phyloP scores from a whole-genome alignment of 768 basidiomycete genomes.

The Galerina marginata region DNA sequence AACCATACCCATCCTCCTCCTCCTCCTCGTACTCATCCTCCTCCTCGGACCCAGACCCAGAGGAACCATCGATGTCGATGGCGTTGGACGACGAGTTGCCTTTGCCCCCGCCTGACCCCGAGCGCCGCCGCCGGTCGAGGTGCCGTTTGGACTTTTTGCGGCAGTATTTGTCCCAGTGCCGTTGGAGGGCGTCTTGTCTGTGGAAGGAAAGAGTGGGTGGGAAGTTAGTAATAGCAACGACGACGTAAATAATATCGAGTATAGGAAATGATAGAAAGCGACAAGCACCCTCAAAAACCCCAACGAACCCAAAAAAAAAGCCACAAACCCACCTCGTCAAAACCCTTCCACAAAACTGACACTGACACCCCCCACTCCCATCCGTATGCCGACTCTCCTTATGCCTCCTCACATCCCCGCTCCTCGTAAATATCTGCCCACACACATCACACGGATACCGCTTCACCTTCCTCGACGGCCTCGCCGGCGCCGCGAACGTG shows the following conservation, averaged over 20 bases:
- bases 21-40: constrained; percentile 2
- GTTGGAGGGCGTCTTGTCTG: constrained; percentile 30
- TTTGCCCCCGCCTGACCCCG: neutral
- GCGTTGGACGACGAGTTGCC: neutral
- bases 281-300: too few species aligned
- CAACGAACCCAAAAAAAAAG: neutral
- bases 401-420: constrained; percentile 29
- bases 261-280: neutral
- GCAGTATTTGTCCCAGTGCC: constrained; percentile 30
- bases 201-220: neutral
- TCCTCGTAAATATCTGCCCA: constrained; percentile 28
- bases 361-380: constrained; percentile 19
- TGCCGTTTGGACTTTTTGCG: constrained; percentile 22
- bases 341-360: constrained; percentile 25
- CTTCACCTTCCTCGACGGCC: constrained; percentile 26
- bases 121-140: constrained; percentile 8
- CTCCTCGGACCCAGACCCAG: neutral
- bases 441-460: constrained; percentile 28
- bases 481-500: constrained; percentile 20
- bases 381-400: constrained; percentile 26
- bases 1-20: neutral
- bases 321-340: constrained; percentile 22
- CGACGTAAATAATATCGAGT: neutral
- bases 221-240: neutral
- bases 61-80: neutral